phyloP scores from a whole-genome alignment of 306 rosid species.

The Macrotyloma uniflorum region DNA sequence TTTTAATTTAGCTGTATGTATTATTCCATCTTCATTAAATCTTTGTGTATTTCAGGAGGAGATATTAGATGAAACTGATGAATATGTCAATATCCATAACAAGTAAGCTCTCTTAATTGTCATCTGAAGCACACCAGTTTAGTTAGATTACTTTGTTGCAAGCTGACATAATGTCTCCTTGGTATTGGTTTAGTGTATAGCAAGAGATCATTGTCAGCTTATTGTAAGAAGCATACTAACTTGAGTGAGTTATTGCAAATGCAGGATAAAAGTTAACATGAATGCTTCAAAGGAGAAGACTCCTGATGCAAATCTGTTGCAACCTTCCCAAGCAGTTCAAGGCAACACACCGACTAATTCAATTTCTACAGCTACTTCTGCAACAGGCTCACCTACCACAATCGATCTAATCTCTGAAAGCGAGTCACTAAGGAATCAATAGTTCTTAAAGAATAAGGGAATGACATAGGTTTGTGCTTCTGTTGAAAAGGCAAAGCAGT shows the following conservation, averaged over 20 bases:
- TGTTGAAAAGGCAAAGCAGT: slow-evolving; percentile 36
- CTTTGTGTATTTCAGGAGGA: slow-evolving; percentile 77
- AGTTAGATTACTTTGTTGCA: slow-evolving; percentile 12
- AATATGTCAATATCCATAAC: slow-evolving; percentile 92
- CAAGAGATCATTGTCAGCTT: slow-evolving; percentile 19
- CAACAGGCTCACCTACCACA: slow-evolving; percentile 43
- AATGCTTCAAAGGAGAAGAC: slow-evolving; percentile 69
- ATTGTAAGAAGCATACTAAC: slow-evolving; percentile 16
- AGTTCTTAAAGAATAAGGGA: slow-evolving; percentile 23
- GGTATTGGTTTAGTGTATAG: slow-evolving; percentile 16
- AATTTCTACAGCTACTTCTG: slow-evolving; percentile 45
- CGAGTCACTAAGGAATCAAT: slow-evolving; percentile 42
- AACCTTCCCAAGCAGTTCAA: slow-evolving; percentile 47
- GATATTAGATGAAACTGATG: slow-evolving; percentile 99
- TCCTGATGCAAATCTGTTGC: slow-evolving; percentile 38
- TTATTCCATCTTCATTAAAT: slow-evolving; percentile 37
- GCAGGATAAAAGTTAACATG: slow-evolving; percentile 96
- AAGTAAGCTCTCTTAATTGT: slow-evolving; percentile 56
- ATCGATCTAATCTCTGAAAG: slow-evolving; percentile 49
- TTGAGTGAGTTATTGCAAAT: slow-evolving; percentile 34
- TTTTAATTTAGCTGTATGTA: slow-evolving; percentile 7
- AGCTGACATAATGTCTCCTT: background rate
- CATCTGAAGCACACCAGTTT: slow-evolving; percentile 23
- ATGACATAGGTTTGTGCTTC: slow-evolving; percentile 35
- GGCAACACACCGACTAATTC: slow-evolving; percentile 47